phyloP scores from a whole-genome alignment of 1,139 yeast genomes.

The Meyerozyma sp. region DNA sequence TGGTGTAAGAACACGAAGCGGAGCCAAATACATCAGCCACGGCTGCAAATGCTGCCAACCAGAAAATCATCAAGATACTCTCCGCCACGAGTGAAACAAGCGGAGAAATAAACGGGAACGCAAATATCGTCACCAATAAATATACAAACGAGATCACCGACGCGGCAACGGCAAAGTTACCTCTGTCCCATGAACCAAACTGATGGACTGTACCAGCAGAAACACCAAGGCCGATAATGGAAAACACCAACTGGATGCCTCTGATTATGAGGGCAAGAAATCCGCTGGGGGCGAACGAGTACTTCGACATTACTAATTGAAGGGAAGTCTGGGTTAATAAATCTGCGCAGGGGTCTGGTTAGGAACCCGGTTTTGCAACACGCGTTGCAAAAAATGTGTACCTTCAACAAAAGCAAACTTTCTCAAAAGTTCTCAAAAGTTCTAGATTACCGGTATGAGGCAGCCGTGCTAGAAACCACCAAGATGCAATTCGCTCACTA shows the following conservation, averaged over 20 bases:
- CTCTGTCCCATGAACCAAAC: constrained; percentile 9
- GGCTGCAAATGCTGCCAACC: constrained; percentile 15
- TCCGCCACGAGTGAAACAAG: constrained; percentile 17
- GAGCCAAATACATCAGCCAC: constrained; percentile 19
- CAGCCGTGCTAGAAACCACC: no score
- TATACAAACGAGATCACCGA: constrained; percentile 20
- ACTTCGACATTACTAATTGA: neutral
- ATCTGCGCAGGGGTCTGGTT: neutral
- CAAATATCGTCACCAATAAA: constrained; percentile 11
- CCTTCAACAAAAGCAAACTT: neutral
- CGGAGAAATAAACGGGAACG: constrained; percentile 10
- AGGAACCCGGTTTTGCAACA: neutral
- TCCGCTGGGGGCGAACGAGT: neutral
- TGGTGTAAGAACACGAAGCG: neutral
- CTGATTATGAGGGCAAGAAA: neutral
- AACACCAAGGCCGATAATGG: constrained; percentile 20
- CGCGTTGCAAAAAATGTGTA: neutral
- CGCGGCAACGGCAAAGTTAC: constrained; percentile 17
- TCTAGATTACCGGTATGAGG: no score
- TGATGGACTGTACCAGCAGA: constrained; percentile 18
- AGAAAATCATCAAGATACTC: constrained; percentile 13
- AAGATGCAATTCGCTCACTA: no score
- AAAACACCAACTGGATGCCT: constrained; percentile 17
- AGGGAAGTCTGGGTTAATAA: neutral
- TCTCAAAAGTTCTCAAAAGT: no score